These are phyloP conservation scores for Saccharomyces cerevisiae DNA, from an alignment of 805 yeast species.

Conservation along the genomic window DNA sequence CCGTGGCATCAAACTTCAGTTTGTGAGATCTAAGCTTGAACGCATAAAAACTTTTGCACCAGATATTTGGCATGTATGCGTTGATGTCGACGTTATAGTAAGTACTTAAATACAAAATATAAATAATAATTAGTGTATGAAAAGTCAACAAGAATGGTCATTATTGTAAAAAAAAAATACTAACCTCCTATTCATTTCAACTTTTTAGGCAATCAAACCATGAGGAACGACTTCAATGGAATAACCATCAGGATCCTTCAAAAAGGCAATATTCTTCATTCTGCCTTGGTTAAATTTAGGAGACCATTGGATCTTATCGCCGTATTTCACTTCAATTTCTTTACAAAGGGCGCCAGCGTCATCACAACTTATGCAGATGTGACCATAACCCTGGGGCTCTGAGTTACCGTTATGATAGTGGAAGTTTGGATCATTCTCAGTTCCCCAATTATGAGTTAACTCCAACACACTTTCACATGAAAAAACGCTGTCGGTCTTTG, in stretches of 20 bases:
- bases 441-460: conserved; percentile 93
- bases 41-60: conserved; percentile 82
- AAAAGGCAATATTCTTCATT: conserved; percentile 56
- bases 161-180: not conserved
- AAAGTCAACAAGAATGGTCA: not conserved
- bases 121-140: not conserved
- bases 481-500: conserved; percentile 35
- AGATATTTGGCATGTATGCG: conserved; percentile 70
- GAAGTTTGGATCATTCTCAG: conserved; percentile 70
- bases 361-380: conserved; percentile 63
- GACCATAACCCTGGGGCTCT: conserved; percentile 77
- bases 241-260: conserved; percentile 89
- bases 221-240: conserved; percentile 62
- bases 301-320: conserved; percentile 51
- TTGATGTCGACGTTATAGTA: conserved; percentile 31
- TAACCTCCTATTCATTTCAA: not conserved
- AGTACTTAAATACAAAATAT: not conserved
- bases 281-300: conserved; percentile 48
- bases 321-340: conserved; percentile 38
- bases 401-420: conserved; percentile 79
- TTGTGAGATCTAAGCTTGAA: conserved; percentile 32
- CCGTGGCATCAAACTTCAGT: not conserved
- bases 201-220: conserved; percentile 11
- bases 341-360: conserved; percentile 44
- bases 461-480: conserved; percentile 67